Evolutionary conservation across 495 filamentous ascomycete species (phyloP).

Genomic region (Schizothecium vesticola): DNA sequence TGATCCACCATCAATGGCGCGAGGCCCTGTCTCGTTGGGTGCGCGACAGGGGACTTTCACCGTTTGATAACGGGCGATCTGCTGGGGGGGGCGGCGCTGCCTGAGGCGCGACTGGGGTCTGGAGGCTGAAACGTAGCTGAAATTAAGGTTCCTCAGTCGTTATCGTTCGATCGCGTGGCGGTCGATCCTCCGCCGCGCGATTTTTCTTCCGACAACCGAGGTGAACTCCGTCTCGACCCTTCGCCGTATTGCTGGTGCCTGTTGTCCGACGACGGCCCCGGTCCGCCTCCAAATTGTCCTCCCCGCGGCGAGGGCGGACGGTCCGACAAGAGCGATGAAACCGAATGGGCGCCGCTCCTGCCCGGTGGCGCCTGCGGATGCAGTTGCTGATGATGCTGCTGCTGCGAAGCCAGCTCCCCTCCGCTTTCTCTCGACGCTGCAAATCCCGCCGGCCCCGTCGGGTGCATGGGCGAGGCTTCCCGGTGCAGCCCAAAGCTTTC

Average conservation of each 20-base stretch:
- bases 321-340: conserved; percentile 45
- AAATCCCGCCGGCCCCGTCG: conserved; percentile 15
- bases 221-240: conserved; percentile 15
- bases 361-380: conserved; percentile 15
- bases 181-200: conserved; percentile 30
- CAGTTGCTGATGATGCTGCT: conserved; percentile 14
- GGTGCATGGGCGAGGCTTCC: conserved; percentile 40
- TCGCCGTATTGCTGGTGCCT: conserved; percentile 24
- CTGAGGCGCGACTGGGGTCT: conserved; percentile 9
- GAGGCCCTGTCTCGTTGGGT: background rate
- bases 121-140: conserved; percentile 35
- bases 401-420: conserved; percentile 1
- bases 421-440: conserved; percentile 7
- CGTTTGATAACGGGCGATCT: conserved; percentile 12
- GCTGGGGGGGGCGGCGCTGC: background rate
- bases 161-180: conserved; percentile 32
- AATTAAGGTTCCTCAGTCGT: conserved; percentile 35
- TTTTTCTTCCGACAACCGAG: conserved; percentile 27
- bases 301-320: conserved; percentile 34
- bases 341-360: conserved; percentile 37
- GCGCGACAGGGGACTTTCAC: background rate
- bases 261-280: conserved; percentile 24
- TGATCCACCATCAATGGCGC: conserved; percentile 1
- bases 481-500: conserved; percentile 34
- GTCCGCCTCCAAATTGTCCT: conserved; percentile 14